Base-by-base conservation (phyloP, 305 asterid genomes). In the Withania somnifera region DNA sequence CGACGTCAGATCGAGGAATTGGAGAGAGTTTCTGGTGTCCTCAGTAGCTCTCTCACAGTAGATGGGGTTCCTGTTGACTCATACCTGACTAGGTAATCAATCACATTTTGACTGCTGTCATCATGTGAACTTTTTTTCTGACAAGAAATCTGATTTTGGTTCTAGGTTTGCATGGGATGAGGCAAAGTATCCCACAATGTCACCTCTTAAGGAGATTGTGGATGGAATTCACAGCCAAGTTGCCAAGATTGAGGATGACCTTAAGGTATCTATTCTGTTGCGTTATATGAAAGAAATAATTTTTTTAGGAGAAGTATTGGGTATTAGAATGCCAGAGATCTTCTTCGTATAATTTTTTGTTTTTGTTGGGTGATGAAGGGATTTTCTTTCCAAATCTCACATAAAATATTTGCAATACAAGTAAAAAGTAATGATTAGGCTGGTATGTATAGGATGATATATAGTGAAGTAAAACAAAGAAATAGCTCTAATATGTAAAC, bases 11-110 rank as follows among this genome's bases (percentile, higher is more conserved):
- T 96, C 81, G 99, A 96, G 88, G 98, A 96, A 51, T 82, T 94
- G 88, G 99, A 96, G 95, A 94, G 90, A 93, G 91, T 89, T 52
- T 91, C 98, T 0, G 98, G 97, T 7, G 95, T 90, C 11, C 84
- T 90, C 83, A 91, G 95, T 78, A 93, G 95, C 88, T 93, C 99
- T 69, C 98, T 96, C 81, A 94, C 98, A 2, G 99, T 96, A 36
- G 99, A 96, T 90, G 98, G 99, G 60, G 97, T 93, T 78, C 99
- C 98, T 85, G 99, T 94, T 77, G 99, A 93, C 88, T 92, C 98
- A 76, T 94, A 96, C 82, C 98, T 96, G 83, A 94, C 98, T 50
- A 91, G 97, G 99, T 38, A 80, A 53, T 24, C 53, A 47, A n/a
- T n/a, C 83, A 7, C 30, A 28, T 13, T 80, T 45, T 64, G 52